Conservation (phyloP, 805 yeast species). For the Kodamaea jinghongensis region DNA sequence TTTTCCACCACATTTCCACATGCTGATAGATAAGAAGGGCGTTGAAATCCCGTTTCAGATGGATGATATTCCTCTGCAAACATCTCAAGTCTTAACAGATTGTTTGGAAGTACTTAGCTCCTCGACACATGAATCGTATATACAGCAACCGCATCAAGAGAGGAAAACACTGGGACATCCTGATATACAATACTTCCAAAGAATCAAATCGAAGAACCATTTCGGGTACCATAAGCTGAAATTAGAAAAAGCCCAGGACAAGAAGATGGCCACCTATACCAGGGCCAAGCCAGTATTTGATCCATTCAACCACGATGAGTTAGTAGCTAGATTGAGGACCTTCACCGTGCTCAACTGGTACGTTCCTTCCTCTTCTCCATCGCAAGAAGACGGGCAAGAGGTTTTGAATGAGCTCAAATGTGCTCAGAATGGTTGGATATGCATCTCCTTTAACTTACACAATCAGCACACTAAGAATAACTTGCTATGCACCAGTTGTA, state of each 20-base stretch:
- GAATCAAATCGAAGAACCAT: constrained; percentile 35
- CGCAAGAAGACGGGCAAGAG: background rate
- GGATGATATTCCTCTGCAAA: constrained; percentile 13
- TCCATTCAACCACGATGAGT: constrained; percentile 35
- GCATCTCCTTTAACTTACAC: constrained; percentile 29
- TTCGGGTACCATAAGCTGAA: constrained; percentile 36
- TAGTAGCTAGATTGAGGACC: constrained; percentile 42
- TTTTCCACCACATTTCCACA: no score
- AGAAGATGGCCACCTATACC: constrained; percentile 1
- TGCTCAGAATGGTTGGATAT: constrained; percentile 54
- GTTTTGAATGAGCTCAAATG: constrained; percentile 46
- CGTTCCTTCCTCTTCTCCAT: constrained; percentile 20
- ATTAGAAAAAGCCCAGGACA: constrained; percentile 10
- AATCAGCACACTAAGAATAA: constrained; percentile 26
- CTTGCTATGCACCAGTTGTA: constrained; percentile 34
- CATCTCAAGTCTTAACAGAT: constrained; percentile 24
- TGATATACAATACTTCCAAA: constrained; percentile 37
- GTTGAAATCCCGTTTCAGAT: constrained; percentile 13
- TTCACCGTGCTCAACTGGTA: constrained; percentile 50
- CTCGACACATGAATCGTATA: constrained; percentile 14
- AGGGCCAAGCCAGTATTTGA: constrained; percentile 21
- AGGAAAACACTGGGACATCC: constrained; percentile 24
- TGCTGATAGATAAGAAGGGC: no score
- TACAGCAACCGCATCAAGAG: constrained; percentile 13
- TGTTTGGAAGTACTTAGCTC: constrained; percentile 21